Conservation (phyloP, 1,284 basidiomycete genomes). For the Quambalaria eucalypti region DNA sequence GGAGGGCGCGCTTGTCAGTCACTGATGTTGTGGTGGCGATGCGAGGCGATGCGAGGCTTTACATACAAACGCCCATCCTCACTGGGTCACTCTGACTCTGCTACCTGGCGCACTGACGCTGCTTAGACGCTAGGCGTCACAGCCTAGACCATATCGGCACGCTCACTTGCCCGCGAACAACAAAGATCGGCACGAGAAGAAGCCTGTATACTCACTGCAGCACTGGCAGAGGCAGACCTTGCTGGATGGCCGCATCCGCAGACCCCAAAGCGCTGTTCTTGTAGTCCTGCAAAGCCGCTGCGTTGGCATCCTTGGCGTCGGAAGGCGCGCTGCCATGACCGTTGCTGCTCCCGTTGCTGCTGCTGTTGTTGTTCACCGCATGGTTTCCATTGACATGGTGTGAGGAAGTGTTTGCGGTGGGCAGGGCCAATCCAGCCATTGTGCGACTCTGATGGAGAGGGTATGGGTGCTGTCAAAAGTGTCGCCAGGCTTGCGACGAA, state of each 20-base stretch:
- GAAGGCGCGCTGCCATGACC: background rate
- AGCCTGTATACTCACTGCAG: background rate
- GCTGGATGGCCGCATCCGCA: background rate
- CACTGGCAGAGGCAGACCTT: background rate
- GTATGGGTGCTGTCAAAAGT: background rate
- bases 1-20: no score
- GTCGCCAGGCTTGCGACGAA: background rate
- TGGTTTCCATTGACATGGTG: background rate
- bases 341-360: background rate
- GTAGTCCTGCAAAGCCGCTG: background rate
- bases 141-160: no score
- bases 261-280: background rate
- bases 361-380: background rate
- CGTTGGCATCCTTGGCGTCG: background rate
- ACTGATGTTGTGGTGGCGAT: no score
- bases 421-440: background rate
- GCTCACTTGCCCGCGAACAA: no score
- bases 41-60: no score
- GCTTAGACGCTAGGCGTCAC: no score
- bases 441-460: background rate
- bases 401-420: background rate
- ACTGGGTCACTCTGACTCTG: background rate
- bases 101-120: no score
- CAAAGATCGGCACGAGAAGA: no score
- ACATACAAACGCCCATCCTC: background rate